Conservation (phyloP, 2,329 filamentous ascomycete genomes). For the Penicillium italicum region DNA sequence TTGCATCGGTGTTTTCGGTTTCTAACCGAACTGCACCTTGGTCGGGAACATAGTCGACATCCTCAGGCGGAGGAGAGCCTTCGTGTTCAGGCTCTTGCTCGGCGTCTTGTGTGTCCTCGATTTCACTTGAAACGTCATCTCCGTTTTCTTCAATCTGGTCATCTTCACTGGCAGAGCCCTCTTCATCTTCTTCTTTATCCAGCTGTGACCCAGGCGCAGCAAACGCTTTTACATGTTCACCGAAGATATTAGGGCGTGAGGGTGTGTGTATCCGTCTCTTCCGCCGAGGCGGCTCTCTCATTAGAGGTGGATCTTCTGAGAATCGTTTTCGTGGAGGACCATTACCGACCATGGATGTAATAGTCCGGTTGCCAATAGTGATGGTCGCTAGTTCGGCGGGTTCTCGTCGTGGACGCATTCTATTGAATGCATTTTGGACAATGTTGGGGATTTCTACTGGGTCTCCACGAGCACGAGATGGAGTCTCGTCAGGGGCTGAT, state of each 20-base stretch:
- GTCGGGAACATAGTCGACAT: constrained; percentile 17
- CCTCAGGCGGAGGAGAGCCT: constrained; percentile 15
- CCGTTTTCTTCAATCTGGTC: constrained; percentile 7
- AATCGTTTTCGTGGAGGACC: constrained; percentile 41
- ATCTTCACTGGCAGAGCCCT: constrained; percentile 14
- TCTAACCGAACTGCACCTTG: constrained; percentile 3
- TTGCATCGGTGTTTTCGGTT: constrained; percentile 2
- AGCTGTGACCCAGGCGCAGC: constrained; percentile 52
- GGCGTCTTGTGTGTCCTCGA: constrained; percentile 13
- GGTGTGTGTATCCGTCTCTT: constrained; percentile 40
- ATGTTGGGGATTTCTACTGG: constrained; percentile 40
- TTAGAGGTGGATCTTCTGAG: constrained; percentile 26
- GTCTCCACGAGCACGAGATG: constrained; percentile 7
- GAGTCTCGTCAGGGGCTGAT: constrained; percentile 1
- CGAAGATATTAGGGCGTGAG: constrained; percentile 40
- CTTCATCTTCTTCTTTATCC: constrained; percentile 19
- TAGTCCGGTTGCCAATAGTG: constrained; percentile 66
- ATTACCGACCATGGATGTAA: constrained; percentile 62
- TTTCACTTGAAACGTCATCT: constrained; percentile 12
- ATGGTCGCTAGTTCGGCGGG: constrained; percentile 67
- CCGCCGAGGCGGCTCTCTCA: constrained; percentile 30
- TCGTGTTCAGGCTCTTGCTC: background rate
- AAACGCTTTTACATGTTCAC: constrained; percentile 51
- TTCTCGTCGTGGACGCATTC: constrained; percentile 61
- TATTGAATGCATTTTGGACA: constrained; percentile 60